Conservation (phyloP, 192 early-diverging fungal genomes). For the Coemansia sp. region DNA sequence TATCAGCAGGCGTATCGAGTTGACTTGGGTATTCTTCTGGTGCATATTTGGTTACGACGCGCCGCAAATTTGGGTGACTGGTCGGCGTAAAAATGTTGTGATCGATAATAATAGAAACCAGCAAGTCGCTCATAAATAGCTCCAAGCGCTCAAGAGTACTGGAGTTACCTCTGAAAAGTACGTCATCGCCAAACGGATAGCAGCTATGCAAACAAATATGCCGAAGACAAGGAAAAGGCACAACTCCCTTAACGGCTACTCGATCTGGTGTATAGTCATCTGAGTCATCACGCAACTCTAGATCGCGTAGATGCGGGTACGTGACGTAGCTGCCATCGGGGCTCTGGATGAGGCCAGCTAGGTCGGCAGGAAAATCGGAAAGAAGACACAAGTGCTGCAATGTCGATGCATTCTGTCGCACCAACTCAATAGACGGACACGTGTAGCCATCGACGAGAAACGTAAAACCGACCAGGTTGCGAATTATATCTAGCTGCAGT, state of each 20-base stretch:
- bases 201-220: not conserved
- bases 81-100: not conserved
- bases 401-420: not conserved
- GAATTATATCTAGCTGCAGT: too few relatives aligned
- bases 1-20: not conserved
- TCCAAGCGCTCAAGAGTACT: not conserved
- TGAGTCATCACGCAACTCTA: not conserved
- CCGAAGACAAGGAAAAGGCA: not conserved
- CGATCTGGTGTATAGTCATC: not conserved
- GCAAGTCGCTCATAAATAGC: not conserved
- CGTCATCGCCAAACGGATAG: slow-evolving; percentile 17
- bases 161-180: slow-evolving; percentile 8
- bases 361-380: not conserved
- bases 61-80: not conserved
- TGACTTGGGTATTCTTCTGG: not conserved
- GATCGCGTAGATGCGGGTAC: not conserved
- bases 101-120: not conserved
- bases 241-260: not conserved
- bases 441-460: not conserved
- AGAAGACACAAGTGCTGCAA: not conserved
- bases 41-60: not conserved
- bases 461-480: not conserved
- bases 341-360: slow-evolving; percentile 5
- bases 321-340: slow-evolving; percentile 1
- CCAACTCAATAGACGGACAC: not conserved